These are phyloP conservation scores for Davidsoniella australis DNA, from an alignment of 2,329 filamentous ascomycete species.

Conservation along the genomic window DNA sequence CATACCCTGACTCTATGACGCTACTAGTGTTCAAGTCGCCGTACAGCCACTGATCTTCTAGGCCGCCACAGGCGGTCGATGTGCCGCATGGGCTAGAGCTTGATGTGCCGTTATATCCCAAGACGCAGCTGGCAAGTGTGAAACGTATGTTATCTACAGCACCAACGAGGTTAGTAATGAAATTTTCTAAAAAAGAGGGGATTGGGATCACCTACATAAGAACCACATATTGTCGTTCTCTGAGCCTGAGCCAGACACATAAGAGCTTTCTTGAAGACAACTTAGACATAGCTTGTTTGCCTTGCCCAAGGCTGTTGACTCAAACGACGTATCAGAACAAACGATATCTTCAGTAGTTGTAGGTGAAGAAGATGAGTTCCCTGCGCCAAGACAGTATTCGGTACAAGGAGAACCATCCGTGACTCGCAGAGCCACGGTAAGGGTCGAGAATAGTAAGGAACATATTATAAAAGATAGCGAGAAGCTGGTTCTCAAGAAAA, in stretches of 20 bases:
- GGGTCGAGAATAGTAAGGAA: slow-evolving; percentile 12
- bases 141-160: slow-evolving; percentile 35
- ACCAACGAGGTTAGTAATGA: neutral
- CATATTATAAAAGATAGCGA: too few species aligned
- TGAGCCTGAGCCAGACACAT: slow-evolving; percentile 28
- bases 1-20: neutral
- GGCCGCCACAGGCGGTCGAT: slow-evolving; percentile 30
- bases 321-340: slow-evolving; percentile 19
- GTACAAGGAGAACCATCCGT: slow-evolving; percentile 37
- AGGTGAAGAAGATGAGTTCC: slow-evolving; percentile 25
- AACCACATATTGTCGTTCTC: slow-evolving; percentile 34
- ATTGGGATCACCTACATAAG: slow-evolving; percentile 27
- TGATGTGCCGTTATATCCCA: slow-evolving; percentile 31
- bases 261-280: slow-evolving; percentile 36
- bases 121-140: slow-evolving; percentile 33
- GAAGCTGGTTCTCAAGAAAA: too few species aligned
- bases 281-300: slow-evolving; percentile 26
- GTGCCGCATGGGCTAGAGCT: slow-evolving; percentile 33
- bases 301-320: slow-evolving; percentile 21
- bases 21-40: slow-evolving; percentile 20
- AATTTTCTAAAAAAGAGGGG: too few species aligned
- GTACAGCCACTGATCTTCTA: slow-evolving; percentile 25
- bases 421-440: slow-evolving; percentile 29
- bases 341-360: slow-evolving; percentile 29
- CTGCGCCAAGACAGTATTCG: slow-evolving; percentile 29